Conservation (phyloP, 2,329 filamentous ascomycete species). For the Hypoxylon sp. region DNA sequence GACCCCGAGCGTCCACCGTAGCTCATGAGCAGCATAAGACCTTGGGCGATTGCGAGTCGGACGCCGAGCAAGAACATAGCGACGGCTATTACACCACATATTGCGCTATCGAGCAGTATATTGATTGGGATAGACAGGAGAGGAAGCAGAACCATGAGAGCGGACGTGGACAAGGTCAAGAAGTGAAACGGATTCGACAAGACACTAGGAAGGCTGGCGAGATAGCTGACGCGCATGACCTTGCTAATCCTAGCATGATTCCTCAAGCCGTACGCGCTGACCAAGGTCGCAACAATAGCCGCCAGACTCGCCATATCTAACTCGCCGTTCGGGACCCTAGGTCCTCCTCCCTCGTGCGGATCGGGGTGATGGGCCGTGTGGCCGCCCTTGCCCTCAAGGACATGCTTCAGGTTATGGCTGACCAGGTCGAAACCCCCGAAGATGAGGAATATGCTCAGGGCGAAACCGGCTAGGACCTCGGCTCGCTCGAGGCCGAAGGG, state of each 20-base stretch:
- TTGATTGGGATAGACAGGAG: slow-evolving; percentile 86
- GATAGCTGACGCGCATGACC: slow-evolving; percentile 87
- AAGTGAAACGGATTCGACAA: slow-evolving; percentile 96
- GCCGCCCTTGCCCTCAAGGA: slow-evolving; percentile 79
- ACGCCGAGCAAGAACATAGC: slow-evolving; percentile 91
- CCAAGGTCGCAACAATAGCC: slow-evolving; percentile 84
- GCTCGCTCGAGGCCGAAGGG: slow-evolving; percentile 93
- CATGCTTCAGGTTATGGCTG: slow-evolving; percentile 92
- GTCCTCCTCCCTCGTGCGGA: slow-evolving; percentile 64
- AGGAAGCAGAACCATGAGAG: slow-evolving; percentile 84
- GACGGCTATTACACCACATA: slow-evolving; percentile 85
- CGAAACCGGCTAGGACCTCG: slow-evolving; percentile 95
- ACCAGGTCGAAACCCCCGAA: slow-evolving; percentile 98
- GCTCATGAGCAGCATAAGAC: slow-evolving; percentile 96
- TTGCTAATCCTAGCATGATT: slow-evolving; percentile 95
- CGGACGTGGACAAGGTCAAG: slow-evolving; percentile 88
- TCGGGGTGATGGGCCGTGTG: slow-evolving; percentile 83
- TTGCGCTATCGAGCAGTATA: slow-evolving; percentile 83
- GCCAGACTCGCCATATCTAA: slow-evolving; percentile 86
- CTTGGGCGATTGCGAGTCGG: slow-evolving; percentile 86
- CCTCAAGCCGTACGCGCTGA: slow-evolving; percentile 88
- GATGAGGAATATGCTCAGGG: slow-evolving; percentile 94
- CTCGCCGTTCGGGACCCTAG: slow-evolving; percentile 77
- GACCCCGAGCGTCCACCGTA: slow-evolving; percentile 67
- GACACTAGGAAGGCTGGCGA: slow-evolving; percentile 86